Base-by-base conservation (phyloP, 78 protist species). In the Corallochytrium limacisporum region DNA sequence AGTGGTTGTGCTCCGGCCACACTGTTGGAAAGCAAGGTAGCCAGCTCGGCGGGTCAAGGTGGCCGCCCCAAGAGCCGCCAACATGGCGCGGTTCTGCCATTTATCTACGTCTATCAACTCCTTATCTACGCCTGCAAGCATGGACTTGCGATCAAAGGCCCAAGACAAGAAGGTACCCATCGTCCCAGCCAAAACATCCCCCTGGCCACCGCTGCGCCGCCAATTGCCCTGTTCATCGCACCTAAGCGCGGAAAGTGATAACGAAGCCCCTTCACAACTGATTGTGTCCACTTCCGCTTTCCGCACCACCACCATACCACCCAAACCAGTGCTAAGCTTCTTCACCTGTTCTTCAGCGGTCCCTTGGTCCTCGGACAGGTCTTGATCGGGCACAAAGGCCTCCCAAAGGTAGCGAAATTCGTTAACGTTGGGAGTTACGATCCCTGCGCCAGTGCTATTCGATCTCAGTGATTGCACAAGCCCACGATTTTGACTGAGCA, bases 171-270 rank as follows among this genome's bases (percentile, higher is more conserved):
- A 65, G 15, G 35, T 57, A 4, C 60, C 72, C 24, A 49, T 65
- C 33, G 43, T 9, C 26, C 82, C 82, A 2, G 77, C 6, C n/a
- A 77, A 24, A 18, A 77, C 43, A 35, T 77, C 82, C 18, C 82
- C 82, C 67, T 67, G 82, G 6, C 82, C 82, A 28, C 78, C 82
- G 33, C 53, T 16, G 3, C 82, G 53, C 13, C 63, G 10, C 31
- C 18, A 15, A 26, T 24, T 53, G 29, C 63, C 63, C 38, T 15
- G 37, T 36, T 24, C 63, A 40, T 24, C 63, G 63, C 63, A 57
- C 24, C 46, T 42, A 13, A 8, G 46, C 24, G 12, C 24, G 46
- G 46, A 42, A 12, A 42, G 46, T 8, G 22, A 12, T 8, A 12
- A 8, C 8, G 46, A 8, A 42, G 12, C 46, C 8, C 12, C 24